phyloP scores from a whole-genome alignment of 306 rosid genomes.

The Fragaria iinumae region DNA sequence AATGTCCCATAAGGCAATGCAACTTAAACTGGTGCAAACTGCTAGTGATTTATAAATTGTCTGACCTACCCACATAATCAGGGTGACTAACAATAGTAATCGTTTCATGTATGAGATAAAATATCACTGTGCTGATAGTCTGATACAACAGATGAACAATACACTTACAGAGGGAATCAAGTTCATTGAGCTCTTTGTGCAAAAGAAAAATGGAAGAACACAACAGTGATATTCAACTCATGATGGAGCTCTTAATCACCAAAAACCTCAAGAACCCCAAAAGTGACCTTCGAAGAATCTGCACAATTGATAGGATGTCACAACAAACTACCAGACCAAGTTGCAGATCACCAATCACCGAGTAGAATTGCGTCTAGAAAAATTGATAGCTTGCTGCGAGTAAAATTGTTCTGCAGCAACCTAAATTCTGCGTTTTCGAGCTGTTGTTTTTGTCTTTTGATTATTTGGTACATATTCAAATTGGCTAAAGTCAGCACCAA shows the following conservation, averaged over 20 bases:
- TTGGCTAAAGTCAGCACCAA: constrained; percentile 42
- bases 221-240: constrained; percentile 12
- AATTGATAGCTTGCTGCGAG: constrained; percentile 12
- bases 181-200: background rate
- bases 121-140: background rate
- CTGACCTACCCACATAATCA: background rate
- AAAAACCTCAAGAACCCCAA: constrained; percentile 24
- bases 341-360: constrained; percentile 7
- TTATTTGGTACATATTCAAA: constrained; percentile 54
- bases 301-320: constrained; percentile 14
- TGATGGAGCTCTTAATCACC: constrained; percentile 17
- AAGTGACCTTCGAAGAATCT: constrained; percentile 13
- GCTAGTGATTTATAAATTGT: background rate
- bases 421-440: constrained; percentile 30
- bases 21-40: background rate
- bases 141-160: background rate
- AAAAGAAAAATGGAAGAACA: background rate
- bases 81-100: background rate
- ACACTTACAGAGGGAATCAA: constrained; percentile 1
- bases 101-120: background rate
- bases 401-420: constrained; percentile 20
- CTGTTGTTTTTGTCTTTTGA: constrained; percentile 29
- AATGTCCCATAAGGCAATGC: background rate
- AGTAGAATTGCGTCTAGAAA: constrained; percentile 11
- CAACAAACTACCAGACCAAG: constrained; percentile 2